Percentiles rank a stretch among this genome's conserved stretches.
phyloP scores from a whole-genome alignment of 129 eudicot species.

The Flaveria robusta region DNA sequence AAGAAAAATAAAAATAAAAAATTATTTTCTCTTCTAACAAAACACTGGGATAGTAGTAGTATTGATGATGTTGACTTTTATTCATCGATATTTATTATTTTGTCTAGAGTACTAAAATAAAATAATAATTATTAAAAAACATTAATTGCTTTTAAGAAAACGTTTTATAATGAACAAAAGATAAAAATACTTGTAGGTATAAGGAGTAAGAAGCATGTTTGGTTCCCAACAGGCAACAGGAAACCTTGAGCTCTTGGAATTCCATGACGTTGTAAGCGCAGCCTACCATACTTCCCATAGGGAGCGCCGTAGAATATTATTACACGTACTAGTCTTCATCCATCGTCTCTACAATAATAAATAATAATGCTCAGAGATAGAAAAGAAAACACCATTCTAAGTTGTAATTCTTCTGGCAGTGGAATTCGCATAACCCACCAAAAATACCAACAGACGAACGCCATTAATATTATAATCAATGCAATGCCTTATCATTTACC shows the following conservation, averaged over 20 bases:
- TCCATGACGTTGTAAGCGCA: neutral
- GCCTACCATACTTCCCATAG: conserved; percentile 29
- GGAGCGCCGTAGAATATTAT: conserved; percentile 26
- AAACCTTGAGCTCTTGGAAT: conserved; percentile 5
- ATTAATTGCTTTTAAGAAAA: neutral
- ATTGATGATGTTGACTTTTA: neutral
- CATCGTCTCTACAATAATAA: too few species aligned
- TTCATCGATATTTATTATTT: neutral
- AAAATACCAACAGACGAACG: neutral
- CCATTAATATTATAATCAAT: conserved; percentile 18
- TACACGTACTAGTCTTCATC: neutral
- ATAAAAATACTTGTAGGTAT: neutral
- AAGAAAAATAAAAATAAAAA: too few species aligned
- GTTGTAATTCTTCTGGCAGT: conserved; percentile 36
- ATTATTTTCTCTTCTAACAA: too few species aligned
- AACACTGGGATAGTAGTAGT: too few species aligned
- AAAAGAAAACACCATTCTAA: conserved; percentile 1
- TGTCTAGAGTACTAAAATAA: neutral
- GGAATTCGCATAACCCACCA: neutral
- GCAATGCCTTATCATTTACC: conserved; percentile 11
- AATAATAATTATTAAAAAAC: neutral
- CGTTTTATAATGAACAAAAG: neutral
- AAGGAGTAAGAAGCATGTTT: neutral
- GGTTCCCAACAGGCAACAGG: neutral
- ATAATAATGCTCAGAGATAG: neutral